Base-by-base conservation (phyloP, 2,329 filamentous ascomycete species). In the Huntiella decipiens region DNA sequence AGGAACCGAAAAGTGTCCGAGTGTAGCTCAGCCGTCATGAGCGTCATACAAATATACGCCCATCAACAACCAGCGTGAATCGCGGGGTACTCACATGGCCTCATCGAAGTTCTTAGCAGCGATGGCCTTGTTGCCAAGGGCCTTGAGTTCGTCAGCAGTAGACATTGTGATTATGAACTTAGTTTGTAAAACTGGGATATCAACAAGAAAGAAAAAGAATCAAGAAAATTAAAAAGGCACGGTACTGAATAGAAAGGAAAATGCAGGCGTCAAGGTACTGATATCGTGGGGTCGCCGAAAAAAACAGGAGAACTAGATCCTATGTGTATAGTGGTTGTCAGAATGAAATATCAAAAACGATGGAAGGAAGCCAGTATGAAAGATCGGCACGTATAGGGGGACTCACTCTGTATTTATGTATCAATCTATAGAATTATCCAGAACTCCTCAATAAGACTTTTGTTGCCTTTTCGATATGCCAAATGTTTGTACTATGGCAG, bases 71-170 rank as follows among this genome's bases (percentile, higher is more conserved):
- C 7, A 13, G 34, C 34, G 11, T 33, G 8, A 43, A 41, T 28
- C 38, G 38, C 4, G 42, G 32, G 19, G 13, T 28, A 77, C 84
- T 65, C 74, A 96, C 88, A 94, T 77, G 59, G 91, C 91, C 62
- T 88, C 85, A 58, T 86, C 74, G 63, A 94, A 98, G 65, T 96
- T 86, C 74, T 96, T 96, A 52, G 84, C 86, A 54, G 85, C 81
- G 64, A 98, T 98, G 65, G 92, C 87, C 71, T 93, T 93, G 73
- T 98, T 98, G 70, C 88, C 91, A 61, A 91, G 81, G 58, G 87
- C 85, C 72, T 98, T 98, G 58, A 98, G 77, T 74, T 88, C 74
- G 62, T 79, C 76, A 55, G 74, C 74, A 51, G 71, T 71, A 56
- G 72, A 63, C 73, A 76, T 77, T 45, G 47, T 44, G 41, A 44